Percentiles rank a stretch among this genome's conserved stretches.
Conservation (phyloP, 306 rosid species). For the Styphnolobium japonicum region DNA sequence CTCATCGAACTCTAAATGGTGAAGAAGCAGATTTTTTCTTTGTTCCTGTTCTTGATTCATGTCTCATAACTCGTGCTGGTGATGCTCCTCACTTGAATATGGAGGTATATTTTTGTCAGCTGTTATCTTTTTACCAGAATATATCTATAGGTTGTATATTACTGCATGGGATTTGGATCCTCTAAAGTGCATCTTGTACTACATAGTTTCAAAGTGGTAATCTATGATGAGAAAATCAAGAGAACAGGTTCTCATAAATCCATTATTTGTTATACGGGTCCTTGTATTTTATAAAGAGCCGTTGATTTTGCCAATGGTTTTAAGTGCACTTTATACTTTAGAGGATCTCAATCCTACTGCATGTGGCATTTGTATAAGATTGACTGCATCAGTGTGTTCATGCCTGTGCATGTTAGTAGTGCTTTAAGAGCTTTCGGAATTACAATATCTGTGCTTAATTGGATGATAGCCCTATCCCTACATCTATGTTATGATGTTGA, state of each 20-base stretch:
- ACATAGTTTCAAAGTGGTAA: too few relatives aligned
- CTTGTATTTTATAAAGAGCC: too few relatives aligned
- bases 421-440: not conserved
- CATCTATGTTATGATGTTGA: slow-evolving; percentile 6
- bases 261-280: too few relatives aligned
- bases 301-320: too few relatives aligned
- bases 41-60: slow-evolving; percentile 95
- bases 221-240: too few relatives aligned
- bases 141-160: not conserved
- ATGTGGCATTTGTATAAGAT: slow-evolving; percentile 4
- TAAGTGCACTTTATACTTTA: too few relatives aligned
- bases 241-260: too few relatives aligned
- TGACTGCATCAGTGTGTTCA: slow-evolving; percentile 5
- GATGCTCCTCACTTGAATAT: slow-evolving; percentile 92
- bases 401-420: not conserved
- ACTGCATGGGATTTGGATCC: not conserved
- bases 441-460: not conserved
- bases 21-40: slow-evolving; percentile 96
- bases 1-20: slow-evolving; percentile 84
- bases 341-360: not conserved
- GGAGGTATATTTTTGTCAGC: slow-evolving; percentile 47
- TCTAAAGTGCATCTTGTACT: too few relatives aligned
- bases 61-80: slow-evolving; percentile 88
- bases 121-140: slow-evolving; percentile 3
- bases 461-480: not conserved